Evolutionary conservation across 2,329 filamentous ascomycete genomes (phyloP), one percentile per base, ranked within the genome.

Genomic region (Fusarium anthophilum): DNA sequence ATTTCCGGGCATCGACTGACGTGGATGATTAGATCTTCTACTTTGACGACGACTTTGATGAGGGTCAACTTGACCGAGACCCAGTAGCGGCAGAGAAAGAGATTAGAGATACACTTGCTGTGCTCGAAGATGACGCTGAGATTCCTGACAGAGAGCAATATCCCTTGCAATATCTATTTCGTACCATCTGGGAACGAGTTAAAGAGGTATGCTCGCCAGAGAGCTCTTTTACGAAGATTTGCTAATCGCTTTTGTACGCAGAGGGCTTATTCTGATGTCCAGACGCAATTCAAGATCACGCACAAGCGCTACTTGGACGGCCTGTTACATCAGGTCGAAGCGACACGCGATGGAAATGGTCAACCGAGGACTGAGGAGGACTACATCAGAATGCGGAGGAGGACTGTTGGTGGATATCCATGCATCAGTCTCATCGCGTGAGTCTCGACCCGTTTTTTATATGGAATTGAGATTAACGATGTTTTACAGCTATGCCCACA

Each of bases 391-490:
- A 56, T 56, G 26, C 38, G 53, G 2, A 56, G 53, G 15, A 56
- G 38, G 26, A 44, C 26, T 24, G 26, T 56, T 3, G 38, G 53
- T 3, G 53, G 53, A 44, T 44, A 56, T 32, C 53, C 38, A 10
- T 56, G 38, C 11, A 56, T 56, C 26, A 56, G 26, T 32, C 38
- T 56, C 3, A 56, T 44, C 4, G 53, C 26, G 53, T 56, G 26
- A 32, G 26, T 32, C 22, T 2, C 4, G 38, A 2, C 2, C 3
- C 1, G 2, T 2, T 22, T 6, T 28, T 37, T 0, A 2, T 4
- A 7, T 12, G 4, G 9, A 24, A 20, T 26, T 11, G 18, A 28
- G 12, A 24, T 12, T 54, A 10, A 54, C 35, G 2, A 26, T 54
- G 1, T 7, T 0, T 13, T 28, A 11, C 12, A 56, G 38, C 15